Percentiles rank a stretch among this genome's conserved stretches.
Evolutionary conservation across 371 early-diverging fungal genomes (phyloP).

Genomic region (Rhizopus microsporus): DNA sequence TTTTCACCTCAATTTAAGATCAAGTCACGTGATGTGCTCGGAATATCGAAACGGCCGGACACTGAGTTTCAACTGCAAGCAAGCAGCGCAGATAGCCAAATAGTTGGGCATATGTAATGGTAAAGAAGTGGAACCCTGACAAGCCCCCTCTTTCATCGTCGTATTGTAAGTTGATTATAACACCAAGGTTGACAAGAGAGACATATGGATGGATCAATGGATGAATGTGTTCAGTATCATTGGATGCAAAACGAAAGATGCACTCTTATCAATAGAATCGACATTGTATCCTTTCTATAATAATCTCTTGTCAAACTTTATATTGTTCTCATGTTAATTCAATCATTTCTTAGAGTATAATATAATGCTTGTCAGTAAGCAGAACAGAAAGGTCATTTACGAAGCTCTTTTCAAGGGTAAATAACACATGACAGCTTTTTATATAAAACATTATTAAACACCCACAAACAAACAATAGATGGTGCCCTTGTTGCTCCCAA

Average conservation of each 20-base stretch:
- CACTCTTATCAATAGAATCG: background rate
- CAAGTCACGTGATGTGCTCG: no score
- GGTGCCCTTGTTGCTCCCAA: constrained; percentile 98
- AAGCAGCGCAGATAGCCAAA: no score
- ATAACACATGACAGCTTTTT: background rate
- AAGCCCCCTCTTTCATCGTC: constrained; percentile 39
- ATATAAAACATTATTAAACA: no score
- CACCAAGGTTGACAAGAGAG: constrained; percentile 2
- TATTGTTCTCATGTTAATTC: background rate
- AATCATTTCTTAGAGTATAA: constrained; percentile 14
- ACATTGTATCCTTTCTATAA: background rate
- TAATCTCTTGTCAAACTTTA: constrained; percentile 2
- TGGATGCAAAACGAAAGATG: background rate
- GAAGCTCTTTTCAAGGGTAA: constrained; percentile 86
- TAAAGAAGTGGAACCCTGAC: constrained; percentile 13
- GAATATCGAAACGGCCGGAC: no score
- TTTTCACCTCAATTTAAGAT: no score
- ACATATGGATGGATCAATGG: constrained; percentile 10
- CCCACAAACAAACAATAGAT: constrained; percentile 54
- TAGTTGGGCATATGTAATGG: background rate
- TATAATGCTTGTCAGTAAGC: constrained; percentile 93
- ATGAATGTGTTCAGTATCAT: constrained; percentile 2
- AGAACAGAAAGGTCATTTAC: constrained; percentile 94
- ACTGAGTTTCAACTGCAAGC: no score
- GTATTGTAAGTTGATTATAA: constrained; percentile 31